These are phyloP conservation scores for Suillus clintonianus DNA, from an alignment of 768 basidiomycete species.

Conservation along the genomic window DNA sequence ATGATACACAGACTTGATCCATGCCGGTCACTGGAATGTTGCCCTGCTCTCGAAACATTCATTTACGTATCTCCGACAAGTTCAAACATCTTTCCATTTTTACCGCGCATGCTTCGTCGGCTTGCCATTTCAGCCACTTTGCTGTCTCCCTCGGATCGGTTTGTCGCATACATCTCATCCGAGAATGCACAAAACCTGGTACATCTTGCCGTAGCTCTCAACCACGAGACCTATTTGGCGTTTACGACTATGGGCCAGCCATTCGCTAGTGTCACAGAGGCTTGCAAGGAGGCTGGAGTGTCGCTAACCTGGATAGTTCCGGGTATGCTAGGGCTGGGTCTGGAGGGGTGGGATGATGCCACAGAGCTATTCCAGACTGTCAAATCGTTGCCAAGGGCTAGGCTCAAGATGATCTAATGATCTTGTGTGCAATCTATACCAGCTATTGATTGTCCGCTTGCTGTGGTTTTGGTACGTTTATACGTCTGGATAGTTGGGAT, in stretches of 20 bases:
- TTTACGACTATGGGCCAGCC: neutral
- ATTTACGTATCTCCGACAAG: neutral
- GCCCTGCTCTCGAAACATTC: neutral
- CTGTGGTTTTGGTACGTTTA: neutral
- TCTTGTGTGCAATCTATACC: neutral
- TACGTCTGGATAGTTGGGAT: neutral
- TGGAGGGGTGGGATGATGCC: neutral
- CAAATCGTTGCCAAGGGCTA: neutral
- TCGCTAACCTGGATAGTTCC: neutral
- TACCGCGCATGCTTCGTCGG: neutral
- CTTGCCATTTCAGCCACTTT: neutral
- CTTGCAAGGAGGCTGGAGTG: neutral
- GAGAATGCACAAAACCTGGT: neutral
- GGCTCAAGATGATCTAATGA: neutral
- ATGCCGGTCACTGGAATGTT: neutral
- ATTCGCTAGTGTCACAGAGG: neutral
- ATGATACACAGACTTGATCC: conserved; percentile 2
- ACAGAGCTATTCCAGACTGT: neutral
- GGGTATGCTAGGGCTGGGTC: neutral
- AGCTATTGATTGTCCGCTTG: neutral
- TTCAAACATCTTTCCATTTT: neutral
- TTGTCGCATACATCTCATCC: neutral
- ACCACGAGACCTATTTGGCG: neutral
- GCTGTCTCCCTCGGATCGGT: neutral
- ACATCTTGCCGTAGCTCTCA: neutral